Evolutionary conservation across 1,139 yeast genomes (phyloP).

Genomic region (Geotrichum klebahnii): DNA sequence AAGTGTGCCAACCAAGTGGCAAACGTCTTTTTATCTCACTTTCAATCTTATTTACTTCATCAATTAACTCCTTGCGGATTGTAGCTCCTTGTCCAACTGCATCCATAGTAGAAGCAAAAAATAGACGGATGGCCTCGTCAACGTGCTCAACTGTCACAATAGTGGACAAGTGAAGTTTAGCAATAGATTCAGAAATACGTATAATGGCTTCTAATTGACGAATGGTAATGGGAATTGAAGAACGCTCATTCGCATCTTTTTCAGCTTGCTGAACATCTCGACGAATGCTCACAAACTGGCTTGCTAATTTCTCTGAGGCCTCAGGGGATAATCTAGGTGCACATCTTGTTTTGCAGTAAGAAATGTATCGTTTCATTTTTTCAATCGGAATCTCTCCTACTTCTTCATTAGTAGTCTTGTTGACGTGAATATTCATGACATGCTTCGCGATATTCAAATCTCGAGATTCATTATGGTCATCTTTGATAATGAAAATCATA

Average conservation of each 20-base stretch:
- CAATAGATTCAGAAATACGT: conserved; percentile 91
- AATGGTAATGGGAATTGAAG: conserved; percentile 93
- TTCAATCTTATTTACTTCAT: conserved; percentile 76
- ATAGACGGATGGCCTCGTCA: conserved; percentile 89
- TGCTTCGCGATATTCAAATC: conserved; percentile 91
- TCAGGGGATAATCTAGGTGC: conserved; percentile 90
- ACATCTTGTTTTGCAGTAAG: conserved; percentile 81
- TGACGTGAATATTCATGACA: conserved; percentile 92
- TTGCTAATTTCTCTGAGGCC: conserved; percentile 87
- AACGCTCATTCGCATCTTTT: conserved; percentile 76
- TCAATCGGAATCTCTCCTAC: conserved; percentile 89
- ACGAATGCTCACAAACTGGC: conserved; percentile 89
- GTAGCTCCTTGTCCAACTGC: conserved; percentile 85
- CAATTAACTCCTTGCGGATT: conserved; percentile 50
- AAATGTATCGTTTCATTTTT: conserved; percentile 86
- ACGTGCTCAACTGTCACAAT: conserved; percentile 87
- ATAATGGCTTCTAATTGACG: conserved; percentile 97
- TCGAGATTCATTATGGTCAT: conserved; percentile 81
- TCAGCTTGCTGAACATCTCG: conserved; percentile 79
- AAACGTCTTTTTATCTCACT: conserved; percentile 81
- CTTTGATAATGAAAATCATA: conserved; percentile 96
- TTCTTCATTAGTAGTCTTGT: conserved; percentile 54
- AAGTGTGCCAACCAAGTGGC: conserved; percentile 96
- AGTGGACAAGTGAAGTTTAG: conserved; percentile 78
- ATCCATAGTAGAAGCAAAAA: conserved; percentile 96